Base-by-base conservation (phyloP, 2,329 filamentous ascomycete genomes). In the Camptophora hylomeconis region DNA sequence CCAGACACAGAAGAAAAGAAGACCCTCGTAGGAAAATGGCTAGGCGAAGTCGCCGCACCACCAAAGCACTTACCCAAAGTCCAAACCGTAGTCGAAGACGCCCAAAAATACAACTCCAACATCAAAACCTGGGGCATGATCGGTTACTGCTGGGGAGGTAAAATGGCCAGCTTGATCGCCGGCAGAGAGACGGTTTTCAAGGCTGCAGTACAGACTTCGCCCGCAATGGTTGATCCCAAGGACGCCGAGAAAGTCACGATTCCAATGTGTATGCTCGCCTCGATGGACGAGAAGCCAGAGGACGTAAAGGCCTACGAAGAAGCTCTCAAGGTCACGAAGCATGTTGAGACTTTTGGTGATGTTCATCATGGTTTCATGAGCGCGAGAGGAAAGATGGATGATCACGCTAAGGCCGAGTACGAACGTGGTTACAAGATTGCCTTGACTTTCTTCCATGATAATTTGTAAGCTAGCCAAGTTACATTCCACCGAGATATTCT, bases 1-100 rank as follows among this genome's bases (percentile, higher is more conserved):
- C 69, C 69, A 10, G 58, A 70, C 47, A 72, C 57, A 37, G 58
- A 71, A 21, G 71, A 75, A 35, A 69, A 75, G 52, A n/a, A n/a
- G n/a, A n/a, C n/a, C n/a, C n/a, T n/a, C n/a, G n/a, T n/a, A n/a
- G 65, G 66, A 36, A 51, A 68, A 34, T 74, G 72, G 57, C 73
- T 75, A 56, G 29, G 29, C 13, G 44, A 60, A 33, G 67, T 60
- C 29, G 71, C 68, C 17, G 63, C 63, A 3, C 69, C 70, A n/a
- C 65, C 67, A 17, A 66, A 65, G 50, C 70, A 61, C 6, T 56
- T 74, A 18, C 54, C 61, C 28, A 60, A 63, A 29, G 62, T 75
- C 30, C 63, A 66, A 12, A 63, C 62, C 40, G 54, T 74, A 24
- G 56, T 74, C 5, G 49, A 63, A 16, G 65, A 69, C 42, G 57